phyloP scores from a whole-genome alignment of 169 alveolate species.

The Eimeria acervulina region DNA sequence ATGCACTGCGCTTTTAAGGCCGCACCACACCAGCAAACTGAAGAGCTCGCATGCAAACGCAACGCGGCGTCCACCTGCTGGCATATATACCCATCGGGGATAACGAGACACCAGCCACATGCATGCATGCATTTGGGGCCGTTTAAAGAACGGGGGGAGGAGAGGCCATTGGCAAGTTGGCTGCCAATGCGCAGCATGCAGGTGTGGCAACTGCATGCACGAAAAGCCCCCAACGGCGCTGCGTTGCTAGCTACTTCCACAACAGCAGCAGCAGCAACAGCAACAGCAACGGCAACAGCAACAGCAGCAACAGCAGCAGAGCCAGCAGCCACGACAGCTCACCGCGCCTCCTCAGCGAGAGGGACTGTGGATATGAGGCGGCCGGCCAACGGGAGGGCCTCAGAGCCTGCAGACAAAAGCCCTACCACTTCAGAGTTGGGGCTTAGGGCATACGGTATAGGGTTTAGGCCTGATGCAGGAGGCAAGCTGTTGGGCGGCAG shows the following conservation, averaged over 20 bases:
- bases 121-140: slow-evolving; percentile 5
- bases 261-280: not conserved
- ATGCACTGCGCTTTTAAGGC: too few relatives aligned
- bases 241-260: not conserved
- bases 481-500: slow-evolving; percentile 3
- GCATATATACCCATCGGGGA: not conserved
- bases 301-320: not conserved
- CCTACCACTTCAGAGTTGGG: not conserved
- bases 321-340: not conserved
- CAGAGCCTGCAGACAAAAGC: slow-evolving; percentile 35
- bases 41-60: not conserved
- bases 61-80: not conserved
- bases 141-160: not conserved
- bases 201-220: not conserved
- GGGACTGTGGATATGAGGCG: slow-evolving; percentile 42
- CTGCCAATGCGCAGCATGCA: not conserved
- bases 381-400: slow-evolving; percentile 50
- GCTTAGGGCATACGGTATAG: not conserved
- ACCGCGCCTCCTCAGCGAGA: slow-evolving; percentile 66
- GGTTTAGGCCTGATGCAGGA: not conserved
- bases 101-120: not conserved
- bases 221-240: not conserved
- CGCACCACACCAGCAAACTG: not conserved
- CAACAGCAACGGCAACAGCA: not conserved
- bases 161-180: not conserved